Evolutionary conservation across 805 yeast genomes (phyloP).

Genomic region (Schizosaccharomyces lindneri): DNA sequence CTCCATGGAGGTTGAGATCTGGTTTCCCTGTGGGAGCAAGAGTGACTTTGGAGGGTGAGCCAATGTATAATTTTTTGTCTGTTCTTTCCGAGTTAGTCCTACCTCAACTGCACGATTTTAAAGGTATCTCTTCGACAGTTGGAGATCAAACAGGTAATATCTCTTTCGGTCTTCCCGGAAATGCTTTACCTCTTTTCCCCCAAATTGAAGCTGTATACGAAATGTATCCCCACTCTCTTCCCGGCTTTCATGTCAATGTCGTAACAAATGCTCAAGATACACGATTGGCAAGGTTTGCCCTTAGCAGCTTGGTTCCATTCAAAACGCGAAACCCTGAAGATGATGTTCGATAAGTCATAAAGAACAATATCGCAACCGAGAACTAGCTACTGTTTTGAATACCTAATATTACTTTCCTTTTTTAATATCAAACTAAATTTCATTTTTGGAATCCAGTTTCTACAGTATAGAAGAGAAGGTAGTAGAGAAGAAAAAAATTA

Average conservation of each 20-base stretch:
- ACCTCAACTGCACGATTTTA: constrained; percentile 74
- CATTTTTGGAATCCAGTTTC: too few species aligned
- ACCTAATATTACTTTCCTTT: too few species aligned
- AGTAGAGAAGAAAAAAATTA: too few species aligned
- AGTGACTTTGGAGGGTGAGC: constrained; percentile 48
- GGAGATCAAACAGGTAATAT: constrained; percentile 78
- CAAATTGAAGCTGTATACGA: constrained; percentile 81
- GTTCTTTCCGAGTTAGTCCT: constrained; percentile 79
- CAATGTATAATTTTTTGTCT: constrained; percentile 61
- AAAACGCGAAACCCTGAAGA: neutral
- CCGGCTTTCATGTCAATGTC: constrained; percentile 64
- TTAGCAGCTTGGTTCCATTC: neutral
- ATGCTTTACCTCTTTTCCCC: constrained; percentile 64
- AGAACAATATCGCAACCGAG: neutral
- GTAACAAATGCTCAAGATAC: constrained; percentile 80
- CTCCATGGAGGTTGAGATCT: constrained; percentile 64
- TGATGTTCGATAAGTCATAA: neutral
- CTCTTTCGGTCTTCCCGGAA: constrained; percentile 57
- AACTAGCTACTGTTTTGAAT: too few species aligned
- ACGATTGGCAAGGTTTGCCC: constrained; percentile 40
- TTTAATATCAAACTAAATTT: too few species aligned
- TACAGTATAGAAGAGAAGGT: too few species aligned
- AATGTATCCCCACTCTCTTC: constrained; percentile 45
- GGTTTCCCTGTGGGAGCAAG: constrained; percentile 86
- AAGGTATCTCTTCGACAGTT: constrained; percentile 45